Evolutionary conservation across 2,329 filamentous ascomycete genomes (phyloP), one percentile per base, ranked within the genome.

Genomic region (Neocucurbitaria cava): DNA sequence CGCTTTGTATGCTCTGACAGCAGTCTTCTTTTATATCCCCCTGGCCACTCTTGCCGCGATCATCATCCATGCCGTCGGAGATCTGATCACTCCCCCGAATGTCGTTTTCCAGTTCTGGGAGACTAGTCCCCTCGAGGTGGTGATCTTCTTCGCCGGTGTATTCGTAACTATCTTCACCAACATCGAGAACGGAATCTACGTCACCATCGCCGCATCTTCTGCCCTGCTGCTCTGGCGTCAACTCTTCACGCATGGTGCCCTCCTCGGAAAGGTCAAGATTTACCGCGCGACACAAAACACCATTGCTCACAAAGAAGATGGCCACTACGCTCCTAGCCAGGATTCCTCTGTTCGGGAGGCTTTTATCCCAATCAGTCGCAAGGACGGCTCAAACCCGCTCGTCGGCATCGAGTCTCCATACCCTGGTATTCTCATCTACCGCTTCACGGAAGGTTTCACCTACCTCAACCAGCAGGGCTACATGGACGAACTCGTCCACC

Each of bases 61-160:
- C 70, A 97, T 98, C 62, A 96, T 98, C 59, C 94, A 98, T 73
- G 95, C 95, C 2, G 94, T 98, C 2, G 90, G 91, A 53, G 94
- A 98, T 72, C 79, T 99, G 50, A 91, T 98, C 73, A 96, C 93
- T 0, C 88, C 92, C 0, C 94, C 94, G 4, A 92, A 96, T 73
- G 93, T 90, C 0, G 84, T 98, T 11, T 96, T 96, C 76, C 90
- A 95, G 68, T 99, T 98, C 79, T 99, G 94, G 94, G 86, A 88
- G 38, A 91, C 96, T 5, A 95, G 92, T 0, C 95, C 95, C 0
- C 72, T 97, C 1, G 95, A 99, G 72, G 90, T 96, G 0, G 66
- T 95, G 44, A 92, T 98, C 72, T 99, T 97, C 82, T 94, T 98
- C 66, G 85, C 91, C 11, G 95, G 95, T 76, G 93, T 99, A 0